phyloP scores from a whole-genome alignment of 306 rosid genomes.

The Vicia sativa region DNA sequence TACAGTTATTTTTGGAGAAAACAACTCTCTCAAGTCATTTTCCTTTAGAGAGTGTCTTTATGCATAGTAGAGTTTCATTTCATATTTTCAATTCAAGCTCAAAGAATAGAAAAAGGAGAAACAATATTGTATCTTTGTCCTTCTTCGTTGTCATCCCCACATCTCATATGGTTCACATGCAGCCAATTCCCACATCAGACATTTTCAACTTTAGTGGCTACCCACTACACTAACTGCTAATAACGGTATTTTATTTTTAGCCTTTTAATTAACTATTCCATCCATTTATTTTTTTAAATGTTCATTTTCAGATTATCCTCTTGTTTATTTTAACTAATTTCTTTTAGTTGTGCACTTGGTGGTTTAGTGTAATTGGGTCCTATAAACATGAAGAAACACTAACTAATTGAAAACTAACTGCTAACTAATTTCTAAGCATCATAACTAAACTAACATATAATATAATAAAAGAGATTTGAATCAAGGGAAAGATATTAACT shows the following conservation, averaged over 20 bases:
- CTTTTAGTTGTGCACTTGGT: too few relatives aligned
- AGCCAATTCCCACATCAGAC: conserved; percentile 34
- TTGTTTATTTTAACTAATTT: too few relatives aligned
- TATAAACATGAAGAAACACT: too few relatives aligned
- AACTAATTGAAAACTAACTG: too few relatives aligned
- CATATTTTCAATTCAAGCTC: too few relatives aligned
- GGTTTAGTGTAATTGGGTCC: too few relatives aligned
- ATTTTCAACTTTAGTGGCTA: not conserved
- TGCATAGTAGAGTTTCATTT: not conserved
- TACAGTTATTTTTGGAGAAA: conserved; percentile 17
- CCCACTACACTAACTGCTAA: conserved; percentile 35
- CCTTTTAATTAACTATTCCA: not conserved
- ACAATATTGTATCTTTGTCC: conserved; percentile 19
- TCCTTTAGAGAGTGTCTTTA: not conserved
- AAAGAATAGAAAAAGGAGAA: conserved; percentile 35
- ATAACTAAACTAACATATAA: too few relatives aligned
- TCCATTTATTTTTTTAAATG: not conserved
- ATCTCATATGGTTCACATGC: conserved; percentile 29
- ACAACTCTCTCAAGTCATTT: not conserved
- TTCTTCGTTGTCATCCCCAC: conserved; percentile 18
- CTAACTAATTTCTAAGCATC: too few relatives aligned
- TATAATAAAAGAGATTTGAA: too few relatives aligned
- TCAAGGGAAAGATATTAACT: too few relatives aligned
- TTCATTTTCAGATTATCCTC: too few relatives aligned
- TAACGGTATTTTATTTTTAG: conserved; percentile 13